These are phyloP conservation scores for Gliomastix tumulicola DNA, from an alignment of 2,329 filamentous ascomycete species.

Conservation along the genomic window DNA sequence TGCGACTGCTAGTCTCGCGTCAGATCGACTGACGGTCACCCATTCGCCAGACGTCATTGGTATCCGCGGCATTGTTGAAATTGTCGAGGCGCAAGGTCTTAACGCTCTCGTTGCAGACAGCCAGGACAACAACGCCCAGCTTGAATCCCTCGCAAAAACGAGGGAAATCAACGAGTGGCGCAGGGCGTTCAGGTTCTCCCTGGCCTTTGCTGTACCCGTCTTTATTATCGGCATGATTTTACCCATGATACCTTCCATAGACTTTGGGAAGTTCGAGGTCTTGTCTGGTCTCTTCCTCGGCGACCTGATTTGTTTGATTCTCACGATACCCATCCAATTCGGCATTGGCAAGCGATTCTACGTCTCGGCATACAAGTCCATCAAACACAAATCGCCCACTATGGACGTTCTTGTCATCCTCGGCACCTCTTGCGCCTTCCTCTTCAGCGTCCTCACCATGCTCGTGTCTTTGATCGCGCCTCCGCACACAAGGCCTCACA, in stretches of 20 bases:
- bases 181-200: constrained; percentile 68
- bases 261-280: constrained; percentile 65
- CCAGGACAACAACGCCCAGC: constrained; percentile 93
- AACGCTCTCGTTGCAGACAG: constrained; percentile 86
- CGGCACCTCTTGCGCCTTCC: constrained; percentile 91
- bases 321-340: constrained; percentile 93
- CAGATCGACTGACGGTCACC: constrained; percentile 64
- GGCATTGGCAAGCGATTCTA: constrained; percentile 95
- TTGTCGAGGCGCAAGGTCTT: constrained; percentile 73
- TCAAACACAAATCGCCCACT: constrained; percentile 85
- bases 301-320: constrained; percentile 72
- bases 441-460: constrained; percentile 90
- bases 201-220: constrained; percentile 81
- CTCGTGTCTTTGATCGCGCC: constrained; percentile 66
- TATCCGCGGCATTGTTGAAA: constrained; percentile 74
- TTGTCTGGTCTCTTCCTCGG: constrained; percentile 79
- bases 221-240: constrained; percentile 90
- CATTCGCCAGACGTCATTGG: constrained; percentile 69
- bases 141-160: constrained; percentile 93
- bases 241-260: constrained; percentile 74
- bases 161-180: constrained; percentile 94
- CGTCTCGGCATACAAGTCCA: constrained; percentile 81
- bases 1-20: constrained; percentile 67
- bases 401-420: constrained; percentile 97
- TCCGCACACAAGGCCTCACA: constrained; percentile 74